These are phyloP conservation scores for Staphylotrichum tortipilum DNA, from an alignment of 495 filamentous ascomycete genomes.

Conservation along the genomic window DNA sequence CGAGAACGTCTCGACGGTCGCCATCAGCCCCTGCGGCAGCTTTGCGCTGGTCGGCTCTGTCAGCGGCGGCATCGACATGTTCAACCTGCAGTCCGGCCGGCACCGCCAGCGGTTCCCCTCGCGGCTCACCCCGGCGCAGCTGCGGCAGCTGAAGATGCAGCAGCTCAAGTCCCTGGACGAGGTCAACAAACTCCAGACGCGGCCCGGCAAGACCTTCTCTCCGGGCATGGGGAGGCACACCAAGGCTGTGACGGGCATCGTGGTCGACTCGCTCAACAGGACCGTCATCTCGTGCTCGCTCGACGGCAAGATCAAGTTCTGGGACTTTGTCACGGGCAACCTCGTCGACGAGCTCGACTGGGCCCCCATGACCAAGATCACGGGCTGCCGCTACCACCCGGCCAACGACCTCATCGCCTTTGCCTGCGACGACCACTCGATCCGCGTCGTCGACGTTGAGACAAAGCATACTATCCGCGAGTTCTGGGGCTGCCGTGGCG, in stretches of 20 bases:
- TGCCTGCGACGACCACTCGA: conserved; percentile 78
- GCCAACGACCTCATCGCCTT: conserved; percentile 82
- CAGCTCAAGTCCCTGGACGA: conserved; percentile 40
- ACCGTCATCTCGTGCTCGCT: conserved; percentile 73
- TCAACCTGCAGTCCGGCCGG: conserved; percentile 87
- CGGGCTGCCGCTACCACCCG: conserved; percentile 68
- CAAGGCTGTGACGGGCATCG: conserved; percentile 73
- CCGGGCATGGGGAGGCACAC: conserved; percentile 59
- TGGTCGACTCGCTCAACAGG: conserved; percentile 76
- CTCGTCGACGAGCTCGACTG: conserved; percentile 77
- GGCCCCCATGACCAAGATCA: conserved; percentile 68
- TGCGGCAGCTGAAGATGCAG: conserved; percentile 51
- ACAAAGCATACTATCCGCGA: conserved; percentile 86
- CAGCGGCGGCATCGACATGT: conserved; percentile 79
- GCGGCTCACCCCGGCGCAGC: conserved; percentile 54
- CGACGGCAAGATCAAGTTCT: conserved; percentile 97
- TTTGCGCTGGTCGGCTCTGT: conserved; percentile 88
- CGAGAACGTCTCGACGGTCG: conserved; percentile 75
- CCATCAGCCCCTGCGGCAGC: conserved; percentile 82
- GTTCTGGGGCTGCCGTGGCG: conserved; percentile 77
- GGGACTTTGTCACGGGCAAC: conserved; percentile 77
- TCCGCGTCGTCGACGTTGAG: conserved; percentile 82
- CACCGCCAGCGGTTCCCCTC: conserved; percentile 81
- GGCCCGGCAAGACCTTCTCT: conserved; percentile 30
- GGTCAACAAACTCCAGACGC: conserved; percentile 38